A percentile compares a stretch with the other conserved stretches of the same genome.
phyloP scores from a whole-genome alignment of 2,329 filamentous ascomycete species.

The Alternaria triticina region DNA sequence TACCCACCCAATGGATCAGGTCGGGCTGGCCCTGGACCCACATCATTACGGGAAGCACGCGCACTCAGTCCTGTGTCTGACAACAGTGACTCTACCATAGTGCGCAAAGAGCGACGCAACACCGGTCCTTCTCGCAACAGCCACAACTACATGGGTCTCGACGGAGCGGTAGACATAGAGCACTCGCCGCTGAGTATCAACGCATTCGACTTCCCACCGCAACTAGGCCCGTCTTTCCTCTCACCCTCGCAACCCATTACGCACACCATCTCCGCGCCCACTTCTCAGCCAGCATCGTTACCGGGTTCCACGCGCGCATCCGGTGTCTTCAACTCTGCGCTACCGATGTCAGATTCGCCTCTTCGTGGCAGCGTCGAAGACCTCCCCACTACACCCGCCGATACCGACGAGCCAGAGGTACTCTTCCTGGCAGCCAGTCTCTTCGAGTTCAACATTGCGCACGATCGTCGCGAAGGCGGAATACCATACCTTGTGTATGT shows the following conservation, averaged over 20 bases:
- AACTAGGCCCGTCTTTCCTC: slow-evolving; percentile 38
- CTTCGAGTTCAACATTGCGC: slow-evolving; percentile 97
- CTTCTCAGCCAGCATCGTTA: slow-evolving; percentile 29
- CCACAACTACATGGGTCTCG: slow-evolving; percentile 32
- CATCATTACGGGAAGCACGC: slow-evolving; percentile 30
- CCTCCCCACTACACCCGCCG: slow-evolving; percentile 46
- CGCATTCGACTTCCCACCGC: slow-evolving; percentile 34
- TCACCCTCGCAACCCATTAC: slow-evolving; percentile 24
- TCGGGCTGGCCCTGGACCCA: slow-evolving; percentile 24
- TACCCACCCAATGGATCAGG: slow-evolving; percentile 24
- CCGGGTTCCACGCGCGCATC: slow-evolving; percentile 63
- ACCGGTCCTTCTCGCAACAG: slow-evolving; percentile 27
- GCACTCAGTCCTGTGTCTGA: slow-evolving; percentile 36
- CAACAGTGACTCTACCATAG: slow-evolving; percentile 36
- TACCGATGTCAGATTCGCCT: slow-evolving; percentile 73
- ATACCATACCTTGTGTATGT: slow-evolving; percentile 97
- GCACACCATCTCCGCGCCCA: slow-evolving; percentile 26
- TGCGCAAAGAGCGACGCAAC: slow-evolving; percentile 30
- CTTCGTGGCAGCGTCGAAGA: slow-evolving; percentile 30
- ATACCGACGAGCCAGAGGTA: slow-evolving; percentile 69
- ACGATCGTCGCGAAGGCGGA: slow-evolving; percentile 87
- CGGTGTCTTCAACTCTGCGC: slow-evolving; percentile 83
- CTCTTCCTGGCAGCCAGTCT: slow-evolving; percentile 92
- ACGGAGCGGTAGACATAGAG: slow-evolving; percentile 37
- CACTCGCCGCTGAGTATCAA: slow-evolving; percentile 18